Evolutionary conservation across 2,329 filamentous ascomycete genomes (phyloP).

Genomic region (Ophioceras dolichostomum): DNA sequence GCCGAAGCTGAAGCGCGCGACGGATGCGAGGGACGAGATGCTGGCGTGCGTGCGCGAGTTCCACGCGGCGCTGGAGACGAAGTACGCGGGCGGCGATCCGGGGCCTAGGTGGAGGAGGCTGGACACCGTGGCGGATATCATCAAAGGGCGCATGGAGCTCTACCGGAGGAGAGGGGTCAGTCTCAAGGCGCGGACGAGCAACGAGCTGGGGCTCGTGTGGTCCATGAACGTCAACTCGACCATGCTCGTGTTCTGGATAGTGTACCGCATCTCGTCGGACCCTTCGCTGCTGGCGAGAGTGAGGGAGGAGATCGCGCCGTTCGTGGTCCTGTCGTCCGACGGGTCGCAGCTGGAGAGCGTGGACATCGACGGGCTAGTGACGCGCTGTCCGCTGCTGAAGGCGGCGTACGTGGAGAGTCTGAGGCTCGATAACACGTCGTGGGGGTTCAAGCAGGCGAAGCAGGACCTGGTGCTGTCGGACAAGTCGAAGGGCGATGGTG

Average conservation of each 20-base stretch:
- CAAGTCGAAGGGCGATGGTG: conserved; percentile 5
- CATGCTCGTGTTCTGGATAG: conserved; percentile 25
- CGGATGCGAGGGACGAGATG: background rate
- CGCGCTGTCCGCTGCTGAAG: conserved; percentile 23
- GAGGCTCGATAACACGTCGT: conserved; percentile 22
- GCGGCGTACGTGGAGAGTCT: conserved; percentile 27
- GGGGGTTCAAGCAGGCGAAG: conserved; percentile 17
- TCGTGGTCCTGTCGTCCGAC: conserved; percentile 6
- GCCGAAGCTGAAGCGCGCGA: background rate
- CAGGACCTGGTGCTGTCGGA: conserved; percentile 19
- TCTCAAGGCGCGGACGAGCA: conserved; percentile 17
- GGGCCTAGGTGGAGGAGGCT: background rate
- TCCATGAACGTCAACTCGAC: conserved; percentile 24
- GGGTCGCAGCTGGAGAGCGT: conserved; percentile 12
- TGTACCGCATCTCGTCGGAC: conserved; percentile 26
- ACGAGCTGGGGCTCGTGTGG: conserved; percentile 24
- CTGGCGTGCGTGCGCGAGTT: background rate
- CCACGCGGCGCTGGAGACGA: background rate
- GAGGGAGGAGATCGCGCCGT: conserved; percentile 23
- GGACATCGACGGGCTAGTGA: conserved; percentile 22
- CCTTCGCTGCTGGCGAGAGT: conserved; percentile 23
- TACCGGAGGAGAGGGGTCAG: conserved; percentile 14
- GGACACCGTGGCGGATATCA: background rate
- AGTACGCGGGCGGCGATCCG: background rate
- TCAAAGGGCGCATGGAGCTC: background rate